Percentiles rank a stretch among this genome's conserved stretches.
Evolutionary conservation across 768 basidiomycete genomes (phyloP).

Genomic region (Phylloporus arenicola): DNA sequence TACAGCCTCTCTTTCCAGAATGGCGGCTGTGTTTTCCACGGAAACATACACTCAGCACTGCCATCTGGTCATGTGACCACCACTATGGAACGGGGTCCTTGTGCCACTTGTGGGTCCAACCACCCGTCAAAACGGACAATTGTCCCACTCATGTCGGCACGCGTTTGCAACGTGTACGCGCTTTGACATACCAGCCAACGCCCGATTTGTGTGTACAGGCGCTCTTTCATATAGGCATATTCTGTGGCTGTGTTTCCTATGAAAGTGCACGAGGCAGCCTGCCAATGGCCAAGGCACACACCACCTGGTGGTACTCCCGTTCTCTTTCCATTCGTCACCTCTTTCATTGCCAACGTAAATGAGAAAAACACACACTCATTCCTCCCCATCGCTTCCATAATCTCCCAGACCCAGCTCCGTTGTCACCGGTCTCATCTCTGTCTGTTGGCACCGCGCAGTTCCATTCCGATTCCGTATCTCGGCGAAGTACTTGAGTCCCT

Average conservation of each 20-base stretch:
- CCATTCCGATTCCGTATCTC: conserved; percentile 75
- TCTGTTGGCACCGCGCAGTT: conserved; percentile 8
- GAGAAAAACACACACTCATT: conserved; percentile 20
- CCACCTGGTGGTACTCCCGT: conserved; percentile 5
- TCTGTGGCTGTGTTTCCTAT: conserved; percentile 20
- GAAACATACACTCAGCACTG: conserved; percentile 7
- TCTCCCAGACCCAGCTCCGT: conserved; percentile 60
- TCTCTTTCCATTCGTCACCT: not conserved
- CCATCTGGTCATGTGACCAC: conserved; percentile 15
- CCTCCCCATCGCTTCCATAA: conserved; percentile 75
- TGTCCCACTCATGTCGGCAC: not conserved
- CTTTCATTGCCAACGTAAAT: not conserved
- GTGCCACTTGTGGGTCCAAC: not conserved
- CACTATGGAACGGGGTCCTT: not conserved
- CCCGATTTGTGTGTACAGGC: not conserved
- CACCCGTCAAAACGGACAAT: conserved; percentile 9
- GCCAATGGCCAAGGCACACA: conserved; percentile 21
- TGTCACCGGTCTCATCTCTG: conserved; percentile 26
- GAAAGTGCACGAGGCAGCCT: conserved; percentile 16
- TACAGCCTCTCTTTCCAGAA: not conserved
- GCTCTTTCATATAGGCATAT: not conserved
- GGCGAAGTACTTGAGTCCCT: conserved; percentile 87
- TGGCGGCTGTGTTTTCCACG: conserved; percentile 15
- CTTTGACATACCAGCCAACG: conserved; percentile 7
- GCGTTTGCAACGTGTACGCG: conserved; percentile 21